Conservation (phyloP, 306 rosid species). For the Potentilla sterilis region DNA sequence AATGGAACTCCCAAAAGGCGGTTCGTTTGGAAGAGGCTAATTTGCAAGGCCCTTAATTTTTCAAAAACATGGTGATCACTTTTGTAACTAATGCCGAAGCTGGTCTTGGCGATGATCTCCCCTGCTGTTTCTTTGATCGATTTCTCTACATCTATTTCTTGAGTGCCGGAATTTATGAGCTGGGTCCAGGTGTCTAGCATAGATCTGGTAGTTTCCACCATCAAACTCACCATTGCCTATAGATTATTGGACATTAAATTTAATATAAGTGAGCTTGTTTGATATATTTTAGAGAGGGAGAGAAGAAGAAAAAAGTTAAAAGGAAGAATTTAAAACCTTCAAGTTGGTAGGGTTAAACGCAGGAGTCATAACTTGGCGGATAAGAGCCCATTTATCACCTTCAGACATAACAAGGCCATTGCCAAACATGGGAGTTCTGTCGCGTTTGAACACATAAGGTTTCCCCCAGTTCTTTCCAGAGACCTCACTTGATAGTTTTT, state of each 20-base stretch:
- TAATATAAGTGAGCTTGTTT: neutral
- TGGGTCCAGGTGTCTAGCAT: slow-evolving; percentile 63
- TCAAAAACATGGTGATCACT: slow-evolving; percentile 43
- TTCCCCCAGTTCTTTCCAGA: slow-evolving; percentile 72
- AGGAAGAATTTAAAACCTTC: too few species aligned
- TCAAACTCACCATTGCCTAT: slow-evolving; percentile 58
- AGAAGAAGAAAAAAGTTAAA: too few species aligned
- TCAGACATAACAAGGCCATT: slow-evolving; percentile 69
- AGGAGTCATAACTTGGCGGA: slow-evolving; percentile 59
- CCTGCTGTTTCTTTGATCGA: slow-evolving; percentile 57
- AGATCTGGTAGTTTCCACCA: slow-evolving; percentile 50
- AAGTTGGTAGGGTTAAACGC: slow-evolving; percentile 48
- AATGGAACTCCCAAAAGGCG: slow-evolving; percentile 78
- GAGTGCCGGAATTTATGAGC: slow-evolving; percentile 35
- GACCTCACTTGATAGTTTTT: slow-evolving; percentile 55
- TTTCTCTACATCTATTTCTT: slow-evolving; percentile 56
- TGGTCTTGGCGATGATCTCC: slow-evolving; percentile 71
- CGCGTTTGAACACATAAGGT: slow-evolving; percentile 59
- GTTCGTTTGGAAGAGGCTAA: slow-evolving; percentile 49
- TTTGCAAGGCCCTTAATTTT: slow-evolving; percentile 55
- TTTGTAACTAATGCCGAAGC: slow-evolving; percentile 58
- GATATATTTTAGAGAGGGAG: too few species aligned
- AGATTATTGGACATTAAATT: neutral
- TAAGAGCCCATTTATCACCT: slow-evolving; percentile 69
- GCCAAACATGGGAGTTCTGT: slow-evolving; percentile 74